Evolutionary conservation across 148 eudicot species (phyloP), one percentile per base, ranked within the genome.

Genomic region (Euryodendron excelsum): DNA sequence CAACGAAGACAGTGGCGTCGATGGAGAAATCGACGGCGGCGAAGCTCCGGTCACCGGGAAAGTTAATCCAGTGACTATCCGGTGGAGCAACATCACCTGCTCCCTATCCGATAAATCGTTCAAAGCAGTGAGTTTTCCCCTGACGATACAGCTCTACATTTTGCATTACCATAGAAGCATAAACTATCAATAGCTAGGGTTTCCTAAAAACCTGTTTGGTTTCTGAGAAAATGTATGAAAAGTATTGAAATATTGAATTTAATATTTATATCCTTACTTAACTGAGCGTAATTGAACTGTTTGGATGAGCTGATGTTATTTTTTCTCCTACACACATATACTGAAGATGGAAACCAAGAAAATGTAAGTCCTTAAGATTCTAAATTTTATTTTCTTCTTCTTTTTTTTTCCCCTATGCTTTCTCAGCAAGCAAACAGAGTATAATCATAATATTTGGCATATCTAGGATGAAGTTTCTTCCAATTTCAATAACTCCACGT

Each of bases 11-110:
- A 80, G 69, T 27, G 86, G 36, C 13, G 72, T 36, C 18, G 85
- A 56, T 1, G 85, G 59, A 23, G 82, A 76, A 11, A 39, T 55
- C 15, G 85, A 73, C 18, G 77, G 80, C 55, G 76, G 31, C 18
- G 89, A 82, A 3, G 87, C 77, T 83, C 45, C 88, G 55, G 82
- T n/a, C 1, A 56, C 85, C 48, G 92, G 86, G 7, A 85, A 87
- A 80, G 93, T 93, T 4, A 33, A 77, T 75, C 97, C 99, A 78
- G 97, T 96, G 34, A 89, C 91, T 34, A 90, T 96, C 48, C 90
- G 84, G 41, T 96, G 99, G 99, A 87, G 84, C 15, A 86, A 90
- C 70, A 86, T 93, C 81, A 90, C 87, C 31, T 95, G 93, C 80
- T 84, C 91, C 13, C 82, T 95, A 58, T 84, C 91, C 14, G 90